Percentiles rank a stretch among this genome's conserved stretches.
These are phyloP conservation scores for Cucurbitaria berberidis DNA, from an alignment of 2,329 filamentous ascomycete species.

Conservation along the genomic window DNA sequence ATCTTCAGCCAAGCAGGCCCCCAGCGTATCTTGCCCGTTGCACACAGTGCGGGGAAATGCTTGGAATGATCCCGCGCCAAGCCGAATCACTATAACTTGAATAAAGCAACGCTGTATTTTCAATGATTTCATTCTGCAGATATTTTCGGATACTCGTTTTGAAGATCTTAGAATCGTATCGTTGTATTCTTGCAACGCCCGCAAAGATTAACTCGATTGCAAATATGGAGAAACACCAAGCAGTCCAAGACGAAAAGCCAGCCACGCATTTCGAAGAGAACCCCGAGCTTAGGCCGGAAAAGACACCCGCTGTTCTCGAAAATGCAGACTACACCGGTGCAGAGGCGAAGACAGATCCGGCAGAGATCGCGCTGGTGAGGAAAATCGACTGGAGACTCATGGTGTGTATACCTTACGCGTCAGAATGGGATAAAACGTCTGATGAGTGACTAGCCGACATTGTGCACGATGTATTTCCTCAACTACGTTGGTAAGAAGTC, in stretches of 20 bases:
- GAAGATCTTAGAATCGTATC: background rate
- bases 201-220: background rate
- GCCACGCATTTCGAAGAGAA: conserved; percentile 26
- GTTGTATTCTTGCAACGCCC: background rate
- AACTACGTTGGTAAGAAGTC: conserved; percentile 35
- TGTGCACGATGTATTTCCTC: conserved; percentile 53
- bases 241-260: conserved; percentile 25
- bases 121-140: background rate
- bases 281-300: conserved; percentile 20
- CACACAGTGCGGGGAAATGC: conserved; percentile 33
- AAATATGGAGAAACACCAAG: conserved; percentile 13
- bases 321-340: conserved; percentile 40
- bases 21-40: conserved; percentile 5
- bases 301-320: conserved; percentile 15
- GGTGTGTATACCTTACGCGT: conserved; percentile 22
- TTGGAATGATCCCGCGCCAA: conserved; percentile 26
- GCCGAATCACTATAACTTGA: conserved; percentile 2
- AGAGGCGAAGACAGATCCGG: conserved; percentile 40
- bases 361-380: conserved; percentile 41
- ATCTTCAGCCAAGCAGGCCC: conserved; percentile 19
- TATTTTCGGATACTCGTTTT: background rate
- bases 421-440: background rate
- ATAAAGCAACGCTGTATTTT: background rate
- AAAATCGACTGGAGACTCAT: conserved; percentile 44
- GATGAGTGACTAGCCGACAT: conserved; percentile 39